phyloP scores from a whole-genome alignment of 495 filamentous ascomycete species.

The Lasiosphaeria hispida region DNA sequence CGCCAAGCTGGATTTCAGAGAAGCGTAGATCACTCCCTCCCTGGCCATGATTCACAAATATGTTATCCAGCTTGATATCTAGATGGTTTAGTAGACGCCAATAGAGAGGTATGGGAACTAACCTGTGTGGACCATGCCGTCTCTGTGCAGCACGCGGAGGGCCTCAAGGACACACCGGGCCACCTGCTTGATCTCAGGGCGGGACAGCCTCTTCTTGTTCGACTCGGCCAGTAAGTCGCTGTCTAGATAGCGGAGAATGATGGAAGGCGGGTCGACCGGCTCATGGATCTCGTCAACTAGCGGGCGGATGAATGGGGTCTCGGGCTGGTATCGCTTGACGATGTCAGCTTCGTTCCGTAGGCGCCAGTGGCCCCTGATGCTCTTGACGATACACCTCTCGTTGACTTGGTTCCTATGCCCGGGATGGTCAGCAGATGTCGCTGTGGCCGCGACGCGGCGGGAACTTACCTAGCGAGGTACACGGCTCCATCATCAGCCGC shows the following conservation, averaged over 20 bases:
- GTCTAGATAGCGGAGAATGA: conserved; percentile 45
- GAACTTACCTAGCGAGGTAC: conserved; percentile 39
- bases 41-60: conserved; percentile 40
- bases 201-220: conserved; percentile 33
- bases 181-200: conserved; percentile 42
- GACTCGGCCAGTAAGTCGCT: conserved; percentile 36
- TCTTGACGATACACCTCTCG: conserved; percentile 42
- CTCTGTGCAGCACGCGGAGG: conserved; percentile 38
- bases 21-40: conserved; percentile 34
- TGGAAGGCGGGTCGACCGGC: conserved; percentile 37
- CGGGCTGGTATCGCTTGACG: conserved; percentile 39
- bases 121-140: conserved; percentile 43
- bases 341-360: conserved; percentile 44
- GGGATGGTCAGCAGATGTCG: conserved; percentile 11
- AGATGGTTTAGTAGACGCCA: too few species aligned
- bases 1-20: conserved; percentile 39
- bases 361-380: conserved; percentile 33
- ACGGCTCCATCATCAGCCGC: conserved; percentile 28
- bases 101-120: too few species aligned
- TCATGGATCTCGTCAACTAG: conserved; percentile 42
- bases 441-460: conserved; percentile 1
- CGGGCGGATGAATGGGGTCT: conserved; percentile 33
- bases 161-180: conserved; percentile 39
- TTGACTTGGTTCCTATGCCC: conserved; percentile 27
- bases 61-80: conserved; percentile 44